Evolutionary conservation across 441 rosid species (phyloP).

Genomic region (Populus hybrid): DNA sequence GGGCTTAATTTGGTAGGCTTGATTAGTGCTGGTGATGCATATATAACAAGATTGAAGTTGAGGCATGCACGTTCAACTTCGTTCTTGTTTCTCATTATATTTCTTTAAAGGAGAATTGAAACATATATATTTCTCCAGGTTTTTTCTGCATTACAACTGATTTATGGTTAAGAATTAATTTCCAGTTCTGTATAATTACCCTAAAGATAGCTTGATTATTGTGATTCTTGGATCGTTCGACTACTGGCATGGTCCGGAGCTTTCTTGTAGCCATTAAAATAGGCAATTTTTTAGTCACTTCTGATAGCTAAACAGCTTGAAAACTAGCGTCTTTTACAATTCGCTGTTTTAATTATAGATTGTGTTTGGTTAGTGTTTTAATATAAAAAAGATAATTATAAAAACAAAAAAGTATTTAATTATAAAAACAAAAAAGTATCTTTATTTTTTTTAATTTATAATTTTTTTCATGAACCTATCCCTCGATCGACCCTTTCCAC

Average conservation of each 20-base stretch:
- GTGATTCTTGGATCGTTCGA: neutral
- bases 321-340: neutral
- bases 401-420: no score
- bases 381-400: no score
- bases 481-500: neutral
- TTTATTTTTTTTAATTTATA: no score
- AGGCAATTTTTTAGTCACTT: neutral
- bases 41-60: neutral
- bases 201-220: neutral
- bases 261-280: neutral
- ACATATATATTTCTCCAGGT: neutral
- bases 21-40: neutral
- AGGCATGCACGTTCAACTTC: constrained; percentile 27
- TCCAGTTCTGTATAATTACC: neutral
- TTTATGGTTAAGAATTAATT: constrained; percentile 7
- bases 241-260: neutral
- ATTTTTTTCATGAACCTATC: neutral
- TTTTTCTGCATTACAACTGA: neutral
- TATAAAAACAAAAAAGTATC: no score
- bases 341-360: no score
- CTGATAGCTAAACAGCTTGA: neutral
- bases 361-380: neutral
- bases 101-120: neutral
- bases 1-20: neutral
- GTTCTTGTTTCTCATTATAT: neutral